A percentile compares a stretch with the other conserved stretches of the same genome.
Evolutionary conservation across 176 grass and related monocot genomes (phyloP).

Genomic region (Avena sativa): DNA sequence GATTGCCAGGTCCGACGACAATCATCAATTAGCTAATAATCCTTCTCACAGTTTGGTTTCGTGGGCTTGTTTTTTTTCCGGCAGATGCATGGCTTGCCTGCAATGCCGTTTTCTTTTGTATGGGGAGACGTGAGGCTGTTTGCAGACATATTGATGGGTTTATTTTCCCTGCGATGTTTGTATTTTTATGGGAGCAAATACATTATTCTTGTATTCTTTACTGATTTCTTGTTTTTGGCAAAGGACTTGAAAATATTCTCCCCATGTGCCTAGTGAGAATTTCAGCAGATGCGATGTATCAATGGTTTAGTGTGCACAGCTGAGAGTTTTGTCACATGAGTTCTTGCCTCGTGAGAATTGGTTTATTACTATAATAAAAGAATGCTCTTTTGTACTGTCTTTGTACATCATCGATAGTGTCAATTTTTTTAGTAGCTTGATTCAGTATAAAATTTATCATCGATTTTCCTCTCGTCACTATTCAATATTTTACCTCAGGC

Average conservation of each 20-base stretch:
- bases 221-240: slow-evolving; percentile 28
- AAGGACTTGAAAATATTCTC: slow-evolving; percentile 15
- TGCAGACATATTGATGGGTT: slow-evolving; percentile 39
- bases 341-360: not conserved
- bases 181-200: slow-evolving; percentile 23
- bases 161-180: not conserved
- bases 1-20: slow-evolving; percentile 41
- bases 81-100: slow-evolving; percentile 51
- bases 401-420: too few species aligned
- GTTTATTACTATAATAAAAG: not conserved
- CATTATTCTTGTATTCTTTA: slow-evolving; percentile 53
- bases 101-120: slow-evolving; percentile 40
- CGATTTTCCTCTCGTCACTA: too few species aligned
- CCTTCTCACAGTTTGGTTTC: slow-evolving; percentile 32
- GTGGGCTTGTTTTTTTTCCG: slow-evolving; percentile 44
- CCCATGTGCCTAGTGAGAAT: not conserved
- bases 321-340: not conserved
- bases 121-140: slow-evolving; percentile 35
- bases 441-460: too few species aligned
- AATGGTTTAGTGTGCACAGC: not conserved
- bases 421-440: too few species aligned
- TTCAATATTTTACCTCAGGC: too few species aligned
- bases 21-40: slow-evolving; percentile 42
- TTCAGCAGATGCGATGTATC: not conserved
- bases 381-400: not conserved